phyloP scores from a whole-genome alignment of 1,284 basidiomycete genomes.

The Chondrostereum purpureum region DNA sequence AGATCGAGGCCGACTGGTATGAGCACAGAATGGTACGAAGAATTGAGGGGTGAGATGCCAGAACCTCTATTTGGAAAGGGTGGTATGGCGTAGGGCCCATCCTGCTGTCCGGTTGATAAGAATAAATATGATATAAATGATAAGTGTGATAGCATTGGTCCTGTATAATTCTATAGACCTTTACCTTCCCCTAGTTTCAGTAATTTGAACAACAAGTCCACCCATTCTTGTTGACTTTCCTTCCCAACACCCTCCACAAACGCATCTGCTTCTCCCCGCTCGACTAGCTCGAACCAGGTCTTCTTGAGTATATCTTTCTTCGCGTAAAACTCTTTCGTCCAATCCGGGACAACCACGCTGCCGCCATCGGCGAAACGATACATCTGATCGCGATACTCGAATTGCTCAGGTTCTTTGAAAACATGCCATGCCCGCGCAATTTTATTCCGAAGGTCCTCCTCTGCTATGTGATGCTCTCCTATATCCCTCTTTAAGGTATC shows the following conservation, averaged over 20 bases:
- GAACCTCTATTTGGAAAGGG: background rate
- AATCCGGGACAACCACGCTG: slow-evolving; percentile 36
- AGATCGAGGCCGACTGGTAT: slow-evolving; percentile 70
- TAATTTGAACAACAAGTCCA: slow-evolving; percentile 46
- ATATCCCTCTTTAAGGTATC: slow-evolving; percentile 29
- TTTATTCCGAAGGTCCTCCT: slow-evolving; percentile 22
- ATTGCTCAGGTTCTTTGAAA: slow-evolving; percentile 49
- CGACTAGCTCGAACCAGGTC: slow-evolving; percentile 56
- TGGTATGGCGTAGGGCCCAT: background rate
- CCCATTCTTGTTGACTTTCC: slow-evolving; percentile 54
- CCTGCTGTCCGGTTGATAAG: background rate
- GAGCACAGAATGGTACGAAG: slow-evolving; percentile 65
- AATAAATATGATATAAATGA: background rate
- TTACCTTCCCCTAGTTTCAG: too few relatives aligned
- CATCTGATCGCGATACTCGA: slow-evolving; percentile 59
- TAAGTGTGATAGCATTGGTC: background rate
- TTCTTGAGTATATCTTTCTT: slow-evolving; percentile 41
- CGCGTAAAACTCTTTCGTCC: slow-evolving; percentile 55
- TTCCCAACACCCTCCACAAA: slow-evolving; percentile 61
- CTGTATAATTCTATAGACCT: background rate
- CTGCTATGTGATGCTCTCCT: too few relatives aligned
- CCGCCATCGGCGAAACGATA: slow-evolving; percentile 36
- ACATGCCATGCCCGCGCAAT: slow-evolving; percentile 44
- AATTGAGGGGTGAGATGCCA: slow-evolving; percentile 58
- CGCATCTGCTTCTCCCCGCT: slow-evolving; percentile 43